Percentiles rank a stretch among this genome's conserved stretches.
phyloP scores from a whole-genome alignment of 352 stramenopile species.

The Plasmopara viticola region DNA sequence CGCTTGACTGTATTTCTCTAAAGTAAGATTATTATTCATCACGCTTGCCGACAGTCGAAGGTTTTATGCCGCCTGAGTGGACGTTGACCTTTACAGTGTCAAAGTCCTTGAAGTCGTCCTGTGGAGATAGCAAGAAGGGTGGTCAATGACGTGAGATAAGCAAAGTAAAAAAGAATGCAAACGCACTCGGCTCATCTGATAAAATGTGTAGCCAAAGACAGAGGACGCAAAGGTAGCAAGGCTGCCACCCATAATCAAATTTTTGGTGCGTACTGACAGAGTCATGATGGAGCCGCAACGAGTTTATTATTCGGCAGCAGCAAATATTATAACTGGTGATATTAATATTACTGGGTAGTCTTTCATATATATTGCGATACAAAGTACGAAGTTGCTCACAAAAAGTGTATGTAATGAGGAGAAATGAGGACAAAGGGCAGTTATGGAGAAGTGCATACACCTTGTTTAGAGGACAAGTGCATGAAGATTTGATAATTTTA shows the following conservation, averaged over 20 bases:
- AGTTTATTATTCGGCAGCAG: too few species aligned
- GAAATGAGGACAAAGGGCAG: too few species aligned
- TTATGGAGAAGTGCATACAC: too few species aligned
- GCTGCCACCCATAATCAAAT: constrained; percentile 60
- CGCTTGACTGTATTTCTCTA: background rate
- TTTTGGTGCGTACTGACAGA: constrained; percentile 67
- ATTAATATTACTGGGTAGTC: too few species aligned
- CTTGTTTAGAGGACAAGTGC: too few species aligned
- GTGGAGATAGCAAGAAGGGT: background rate
- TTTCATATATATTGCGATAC: too few species aligned
- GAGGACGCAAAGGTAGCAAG: constrained; percentile 57
- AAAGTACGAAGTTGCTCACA: too few species aligned
- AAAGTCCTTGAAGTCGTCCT: constrained; percentile 81
- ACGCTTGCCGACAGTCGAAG: constrained; percentile 48
- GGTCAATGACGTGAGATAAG: background rate
- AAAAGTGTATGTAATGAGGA: too few species aligned
- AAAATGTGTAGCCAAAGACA: constrained; percentile 73
- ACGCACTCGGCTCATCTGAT: constrained; percentile 75
- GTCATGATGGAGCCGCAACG: constrained; percentile 27
- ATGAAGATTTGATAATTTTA: too few species aligned
- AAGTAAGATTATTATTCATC: constrained; percentile 15
- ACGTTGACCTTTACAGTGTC: constrained; percentile 79
- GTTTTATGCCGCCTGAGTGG: constrained; percentile 73
- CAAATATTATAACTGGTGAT: too few species aligned
- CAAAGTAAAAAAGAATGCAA: too few species aligned